Base-by-base conservation (phyloP, 192 early-diverging fungal genomes). In the Coemansia sp. region DNA sequence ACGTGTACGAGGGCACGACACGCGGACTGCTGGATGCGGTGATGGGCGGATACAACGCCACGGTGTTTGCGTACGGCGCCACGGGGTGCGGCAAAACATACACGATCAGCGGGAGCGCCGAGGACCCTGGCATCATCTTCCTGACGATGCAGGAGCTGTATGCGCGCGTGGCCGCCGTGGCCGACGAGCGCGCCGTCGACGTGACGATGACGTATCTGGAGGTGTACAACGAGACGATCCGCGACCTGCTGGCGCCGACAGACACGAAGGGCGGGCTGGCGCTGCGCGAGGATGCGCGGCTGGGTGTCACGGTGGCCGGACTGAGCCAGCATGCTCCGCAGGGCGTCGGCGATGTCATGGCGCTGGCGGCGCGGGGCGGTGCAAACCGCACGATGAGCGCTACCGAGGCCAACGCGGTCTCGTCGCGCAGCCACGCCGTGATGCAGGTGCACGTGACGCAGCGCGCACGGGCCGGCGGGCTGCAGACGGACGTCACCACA, bases 141-240 rank as follows among this genome's bases (percentile, higher is more conserved):
- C 69, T 84, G 36, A 87, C 91, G 1, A 88, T 93, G 74, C 74
- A 78, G 63, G 84, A 89, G 60, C 82, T 91, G 26, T 91, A 91
- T 66, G 72, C 77, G 41, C 70, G 80, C 8, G 76, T 91, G 26
- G 15, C 46, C 3, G 56, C 56, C 0, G 69, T 66, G 8, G 72
- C 78, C 66, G 88, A 90, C 65, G 88, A 91, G 67, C 83, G 80
- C 41, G 79, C 87, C 22, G 63, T 88, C 13, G 91, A 93, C 16
- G 74, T 80, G 1, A 51, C 80, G 46, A 79, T 98, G 19, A 93
- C 92, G 19, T 99, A 98, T 72, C 65, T 98, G 67, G 98, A 99
- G 69, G 97, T 99, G 37, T 99, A 99, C 80, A 97, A 97, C 68
- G 95, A 97, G 74, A 91, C 85, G 2, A 92, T 99, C 54, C 87